Evolutionary conservation across 1,139 yeast genomes (phyloP).

Genomic region (Geotrichum europaeum): DNA sequence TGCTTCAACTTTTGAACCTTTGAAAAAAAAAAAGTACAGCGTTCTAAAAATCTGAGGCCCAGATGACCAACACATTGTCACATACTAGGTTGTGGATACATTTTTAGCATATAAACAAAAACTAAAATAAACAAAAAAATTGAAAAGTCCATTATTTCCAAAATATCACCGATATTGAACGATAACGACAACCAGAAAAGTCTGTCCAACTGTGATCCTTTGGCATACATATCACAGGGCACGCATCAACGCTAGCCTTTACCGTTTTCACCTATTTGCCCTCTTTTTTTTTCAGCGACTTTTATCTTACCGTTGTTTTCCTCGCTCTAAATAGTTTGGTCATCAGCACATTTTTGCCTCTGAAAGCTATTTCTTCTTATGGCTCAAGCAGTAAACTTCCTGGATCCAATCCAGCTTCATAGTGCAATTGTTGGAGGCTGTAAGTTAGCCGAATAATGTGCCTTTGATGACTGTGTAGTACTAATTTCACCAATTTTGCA

Average conservation of each 20-base stretch:
- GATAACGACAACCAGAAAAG: no score
- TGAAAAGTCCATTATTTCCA: no score
- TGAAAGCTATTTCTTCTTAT: neutral
- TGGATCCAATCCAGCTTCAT: neutral
- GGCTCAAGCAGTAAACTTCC: neutral
- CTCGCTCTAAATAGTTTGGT: neutral
- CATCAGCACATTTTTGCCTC: neutral
- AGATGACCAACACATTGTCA: no score
- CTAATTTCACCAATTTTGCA: neutral
- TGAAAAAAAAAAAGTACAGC: no score
- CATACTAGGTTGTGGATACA: no score
- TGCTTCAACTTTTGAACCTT: no score
- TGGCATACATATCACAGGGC: no score
- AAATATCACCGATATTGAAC: no score
- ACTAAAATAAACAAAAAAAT: no score
- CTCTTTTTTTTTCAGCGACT: neutral
- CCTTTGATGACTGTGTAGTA: neutral
- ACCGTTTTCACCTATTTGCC: neutral
- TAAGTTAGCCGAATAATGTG: neutral
- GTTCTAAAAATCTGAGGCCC: no score
- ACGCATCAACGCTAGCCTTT: neutral
- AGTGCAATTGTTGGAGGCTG: neutral
- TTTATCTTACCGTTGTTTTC: neutral
- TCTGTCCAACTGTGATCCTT: no score
- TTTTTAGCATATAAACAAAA: no score